These are phyloP conservation scores for Starmerella vaccinii DNA, from an alignment of 805 yeast species.

Conservation along the genomic window DNA sequence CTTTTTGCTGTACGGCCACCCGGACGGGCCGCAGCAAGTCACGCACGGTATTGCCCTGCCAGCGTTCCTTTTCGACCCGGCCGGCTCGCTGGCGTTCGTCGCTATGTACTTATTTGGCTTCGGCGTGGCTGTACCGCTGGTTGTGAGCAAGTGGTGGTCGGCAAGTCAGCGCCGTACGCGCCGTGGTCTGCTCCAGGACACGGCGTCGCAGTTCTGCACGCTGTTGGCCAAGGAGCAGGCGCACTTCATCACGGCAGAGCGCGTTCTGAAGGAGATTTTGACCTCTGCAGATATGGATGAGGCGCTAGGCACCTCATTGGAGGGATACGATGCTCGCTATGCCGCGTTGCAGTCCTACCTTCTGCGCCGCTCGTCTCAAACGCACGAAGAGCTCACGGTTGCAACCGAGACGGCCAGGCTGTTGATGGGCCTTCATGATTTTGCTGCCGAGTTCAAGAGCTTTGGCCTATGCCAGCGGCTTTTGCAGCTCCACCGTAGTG, in stretches of 20 bases:
- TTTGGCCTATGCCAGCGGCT: constrained; percentile 52
- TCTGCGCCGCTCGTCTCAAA: constrained; percentile 37
- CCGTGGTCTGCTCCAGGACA: constrained; percentile 67
- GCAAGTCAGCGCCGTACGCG: constrained; percentile 70
- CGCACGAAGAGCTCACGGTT: constrained; percentile 44
- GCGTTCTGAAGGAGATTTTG: constrained; percentile 45
- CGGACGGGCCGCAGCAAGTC: constrained; percentile 91
- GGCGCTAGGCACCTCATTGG: constrained; percentile 29
- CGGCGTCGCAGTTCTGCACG: constrained; percentile 72
- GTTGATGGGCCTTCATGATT: constrained; percentile 63
- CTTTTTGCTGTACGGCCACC: constrained; percentile 82
- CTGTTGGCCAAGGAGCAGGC: constrained; percentile 53
- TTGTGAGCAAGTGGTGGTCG: constrained; percentile 87
- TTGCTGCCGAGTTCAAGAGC: constrained; percentile 69
- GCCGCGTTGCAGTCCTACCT: constrained; percentile 49
- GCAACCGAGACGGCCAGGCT: constrained; percentile 57
- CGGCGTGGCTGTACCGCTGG: constrained; percentile 66
- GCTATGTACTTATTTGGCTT: constrained; percentile 59
- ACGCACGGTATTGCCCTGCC: constrained; percentile 94
- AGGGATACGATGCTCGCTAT: constrained; percentile 41
- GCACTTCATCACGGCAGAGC: constrained; percentile 44
- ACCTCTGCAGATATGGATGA: constrained; percentile 55
- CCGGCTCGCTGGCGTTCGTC: constrained; percentile 55
- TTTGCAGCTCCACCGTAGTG: constrained; percentile 55
- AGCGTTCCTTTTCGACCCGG: constrained; percentile 75